Evolutionary conservation across 257 asterid genomes (phyloP), one percentile per base, ranked within the genome.

Genomic region (Gynochthodes officinalis): DNA sequence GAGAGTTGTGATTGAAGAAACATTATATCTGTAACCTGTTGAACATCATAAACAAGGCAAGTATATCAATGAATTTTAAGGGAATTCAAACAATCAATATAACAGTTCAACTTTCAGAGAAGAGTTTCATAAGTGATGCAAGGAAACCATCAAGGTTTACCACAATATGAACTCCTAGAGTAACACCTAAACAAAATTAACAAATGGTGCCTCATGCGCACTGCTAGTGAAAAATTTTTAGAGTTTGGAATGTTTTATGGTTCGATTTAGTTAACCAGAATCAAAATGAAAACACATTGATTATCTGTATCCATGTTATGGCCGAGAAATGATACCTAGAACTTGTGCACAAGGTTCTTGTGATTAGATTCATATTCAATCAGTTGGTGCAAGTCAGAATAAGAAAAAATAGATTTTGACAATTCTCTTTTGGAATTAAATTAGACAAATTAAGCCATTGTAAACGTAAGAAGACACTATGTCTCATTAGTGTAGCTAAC

Each of bases 1-100:
- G 96, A 77, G 66, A 87, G 77, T n/a, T 76, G 86, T 18, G 89
- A 67, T 78, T 82, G 79, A 35, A 91, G 89, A 84, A 28, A 85
- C 90, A 91, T 80, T 85, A 58, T 52, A 58, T 52, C 65, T 30
- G 61, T 39, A 5, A 50, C 71, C 67, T 70, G 69, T 52, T 7
- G 23, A 50, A 43, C 70, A 48, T 32, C 40, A 57, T 27, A 46
- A 2, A 25, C 21, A 55, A 21, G n/a, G n/a, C 27, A 10, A 33
- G 40, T 23, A 23, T 37, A 15, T 33, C 4, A 2, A 35, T 15
- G 12, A 21, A 58, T n/a, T 21, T 42, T 25, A 9, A 16, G 25
- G 21, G 58, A 25, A 37, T 14, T 42, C 23, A 69, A 37, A 33
- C 13, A 1, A 28, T 27, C 27, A 58, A 10, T 28, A 27, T 4